Evolutionary conservation across 352 stramenopile genomes (phyloP).

Genomic region (Globisporangium paroecandrum): DNA sequence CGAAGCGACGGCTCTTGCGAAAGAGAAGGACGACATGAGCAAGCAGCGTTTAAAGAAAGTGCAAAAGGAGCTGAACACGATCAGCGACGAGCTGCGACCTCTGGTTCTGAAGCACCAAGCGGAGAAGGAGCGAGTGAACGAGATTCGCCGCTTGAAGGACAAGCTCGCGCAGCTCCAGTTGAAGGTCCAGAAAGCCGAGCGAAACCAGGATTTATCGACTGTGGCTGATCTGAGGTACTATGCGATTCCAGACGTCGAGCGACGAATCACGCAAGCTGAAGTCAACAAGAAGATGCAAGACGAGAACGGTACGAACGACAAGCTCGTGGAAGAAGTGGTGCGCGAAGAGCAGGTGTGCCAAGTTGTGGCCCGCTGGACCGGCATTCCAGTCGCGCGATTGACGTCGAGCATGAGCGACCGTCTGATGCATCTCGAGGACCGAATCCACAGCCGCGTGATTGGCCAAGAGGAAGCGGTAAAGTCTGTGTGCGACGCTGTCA

Average conservation of each 20-base stretch:
- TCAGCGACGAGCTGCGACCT: constrained; percentile 89
- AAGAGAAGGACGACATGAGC: constrained; percentile 93
- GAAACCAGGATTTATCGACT: constrained; percentile 92
- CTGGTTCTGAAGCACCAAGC: constrained; percentile 89
- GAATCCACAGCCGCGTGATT: constrained; percentile 90
- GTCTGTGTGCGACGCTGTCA: constrained; percentile 89
- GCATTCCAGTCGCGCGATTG: constrained; percentile 85
- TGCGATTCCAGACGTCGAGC: constrained; percentile 91
- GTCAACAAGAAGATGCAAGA: constrained; percentile 61
- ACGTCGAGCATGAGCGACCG: constrained; percentile 75
- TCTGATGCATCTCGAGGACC: constrained; percentile 78
- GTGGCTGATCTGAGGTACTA: constrained; percentile 97
- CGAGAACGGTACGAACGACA: constrained; percentile 48
- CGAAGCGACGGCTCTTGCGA: constrained; percentile 90
- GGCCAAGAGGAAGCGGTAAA: constrained; percentile 93
- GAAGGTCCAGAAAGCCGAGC: constrained; percentile 93
- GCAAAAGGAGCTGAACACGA: constrained; percentile 89
- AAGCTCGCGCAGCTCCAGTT: constrained; percentile 91
- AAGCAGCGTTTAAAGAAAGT: constrained; percentile 90
- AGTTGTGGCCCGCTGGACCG: constrained; percentile 89
- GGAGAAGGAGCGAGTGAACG: constrained; percentile 91
- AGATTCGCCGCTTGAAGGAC: constrained; percentile 91
- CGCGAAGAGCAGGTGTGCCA: constrained; percentile 87
- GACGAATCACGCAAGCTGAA: constrained; percentile 80
- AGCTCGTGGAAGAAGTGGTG: constrained; percentile 86